phyloP scores from a whole-genome alignment of 768 basidiomycete genomes.

The Suillus plorans region DNA sequence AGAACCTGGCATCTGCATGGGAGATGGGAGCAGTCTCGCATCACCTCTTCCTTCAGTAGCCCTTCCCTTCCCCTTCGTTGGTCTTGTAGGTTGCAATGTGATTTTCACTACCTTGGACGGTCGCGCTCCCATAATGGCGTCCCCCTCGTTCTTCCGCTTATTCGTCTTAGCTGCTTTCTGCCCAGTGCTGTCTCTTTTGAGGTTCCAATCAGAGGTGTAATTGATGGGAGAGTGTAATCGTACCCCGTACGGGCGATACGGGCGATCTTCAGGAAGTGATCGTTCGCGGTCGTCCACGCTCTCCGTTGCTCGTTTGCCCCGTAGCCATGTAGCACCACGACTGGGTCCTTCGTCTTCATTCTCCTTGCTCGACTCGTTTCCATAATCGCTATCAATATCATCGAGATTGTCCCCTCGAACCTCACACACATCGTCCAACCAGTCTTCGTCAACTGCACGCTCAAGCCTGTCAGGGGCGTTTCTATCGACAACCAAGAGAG shows the following conservation, averaged over 20 bases:
- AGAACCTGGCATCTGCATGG: not conserved
- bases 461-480: slow-evolving; percentile 24
- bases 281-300: not conserved
- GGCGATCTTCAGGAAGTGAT: slow-evolving; percentile 8
- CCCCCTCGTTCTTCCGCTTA: slow-evolving; percentile 11
- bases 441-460: slow-evolving; percentile 16
- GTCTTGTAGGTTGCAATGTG: slow-evolving; percentile 11
- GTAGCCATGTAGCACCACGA: slow-evolving; percentile 15
- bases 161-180: slow-evolving; percentile 7
- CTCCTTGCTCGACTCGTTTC: slow-evolving; percentile 12
- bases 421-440: slow-evolving; percentile 29
- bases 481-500: slow-evolving; percentile 28
- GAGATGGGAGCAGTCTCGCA: not conserved
- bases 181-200: not conserved
- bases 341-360: slow-evolving; percentile 21
- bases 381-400: slow-evolving; percentile 14
- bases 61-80: slow-evolving; percentile 25
- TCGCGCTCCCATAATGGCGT: slow-evolving; percentile 9
- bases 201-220: slow-evolving; percentile 2
- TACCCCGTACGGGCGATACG: not conserved
- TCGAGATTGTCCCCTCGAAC: slow-evolving; percentile 27
- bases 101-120: slow-evolving; percentile 13
- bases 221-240: not conserved
- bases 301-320: not conserved
- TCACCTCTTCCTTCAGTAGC: slow-evolving; percentile 7